A percentile compares a stretch with the other conserved stretches of the same genome.
phyloP scores from a whole-genome alignment of 306 rosid species.

The Sicyos baderoa region DNA sequence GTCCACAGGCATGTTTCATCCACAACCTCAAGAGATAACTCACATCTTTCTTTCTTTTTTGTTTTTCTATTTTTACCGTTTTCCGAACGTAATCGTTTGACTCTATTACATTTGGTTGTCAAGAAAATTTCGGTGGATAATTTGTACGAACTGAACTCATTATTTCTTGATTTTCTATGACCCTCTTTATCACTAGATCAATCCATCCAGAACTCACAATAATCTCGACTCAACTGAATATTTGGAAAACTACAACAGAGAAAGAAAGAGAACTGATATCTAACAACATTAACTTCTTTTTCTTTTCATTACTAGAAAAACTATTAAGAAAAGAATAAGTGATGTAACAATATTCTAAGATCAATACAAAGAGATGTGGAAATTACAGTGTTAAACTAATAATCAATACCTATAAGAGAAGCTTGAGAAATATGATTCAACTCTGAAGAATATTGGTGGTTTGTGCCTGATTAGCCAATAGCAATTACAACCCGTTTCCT shows the following conservation, averaged over 20 bases:
- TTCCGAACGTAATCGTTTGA: too few relatives aligned
- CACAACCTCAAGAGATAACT: too few relatives aligned
- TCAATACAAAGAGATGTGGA: conserved; percentile 21
- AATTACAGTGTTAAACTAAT: conserved; percentile 25
- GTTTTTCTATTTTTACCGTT: too few relatives aligned
- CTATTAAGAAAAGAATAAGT: neutral
- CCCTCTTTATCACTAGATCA: too few relatives aligned
- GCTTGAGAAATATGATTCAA: conserved; percentile 33
- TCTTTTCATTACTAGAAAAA: conserved; percentile 5
- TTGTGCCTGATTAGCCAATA: conserved; percentile 8
- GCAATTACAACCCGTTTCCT: conserved; percentile 7
- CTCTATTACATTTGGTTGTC: too few relatives aligned
- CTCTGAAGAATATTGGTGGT: conserved; percentile 9
- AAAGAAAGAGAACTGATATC: neutral
- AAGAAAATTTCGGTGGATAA: too few relatives aligned
- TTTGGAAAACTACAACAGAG: neutral
- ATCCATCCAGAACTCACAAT: too few relatives aligned
- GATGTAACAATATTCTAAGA: conserved; percentile 11
- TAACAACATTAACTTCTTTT: conserved; percentile 4
- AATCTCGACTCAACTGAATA: too few relatives aligned
- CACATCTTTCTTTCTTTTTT: too few relatives aligned
- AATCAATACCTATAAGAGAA: conserved; percentile 38
- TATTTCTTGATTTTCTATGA: too few relatives aligned
- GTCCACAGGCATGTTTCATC: conserved; percentile 8
- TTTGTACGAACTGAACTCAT: too few relatives aligned